Percentiles rank a stretch among this genome's conserved stretches.
Conservation (phyloP, 2,329 filamentous ascomycete genomes). For the Diaporthe ampelina region DNA sequence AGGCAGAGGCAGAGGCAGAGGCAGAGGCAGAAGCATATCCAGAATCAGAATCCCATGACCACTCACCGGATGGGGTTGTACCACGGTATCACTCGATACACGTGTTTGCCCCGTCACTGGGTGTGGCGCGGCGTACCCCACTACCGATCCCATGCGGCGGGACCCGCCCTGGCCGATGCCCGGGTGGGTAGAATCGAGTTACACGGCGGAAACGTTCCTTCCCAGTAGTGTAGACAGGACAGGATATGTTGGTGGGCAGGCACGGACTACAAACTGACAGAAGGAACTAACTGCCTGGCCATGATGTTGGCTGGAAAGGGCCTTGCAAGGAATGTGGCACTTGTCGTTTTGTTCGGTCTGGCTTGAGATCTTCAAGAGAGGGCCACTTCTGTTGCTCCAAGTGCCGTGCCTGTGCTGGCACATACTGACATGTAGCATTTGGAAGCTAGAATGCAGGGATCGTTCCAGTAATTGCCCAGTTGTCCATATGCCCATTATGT, state of each 20-base stretch:
- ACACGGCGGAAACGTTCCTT: slow-evolving; percentile 25
- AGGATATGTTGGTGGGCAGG: no score
- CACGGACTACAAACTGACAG: no score
- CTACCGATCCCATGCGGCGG: background rate
- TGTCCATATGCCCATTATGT: no score
- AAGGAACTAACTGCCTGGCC: background rate
- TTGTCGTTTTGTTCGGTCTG: background rate
- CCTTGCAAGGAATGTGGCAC: no score
- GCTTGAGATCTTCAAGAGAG: no score
- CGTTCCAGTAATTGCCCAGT: no score
- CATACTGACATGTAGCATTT: no score
- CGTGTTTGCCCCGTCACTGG: slow-evolving; percentile 6
- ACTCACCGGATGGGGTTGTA: slow-evolving; percentile 19
- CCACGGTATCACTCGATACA: slow-evolving; percentile 25
- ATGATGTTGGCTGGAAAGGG: no score
- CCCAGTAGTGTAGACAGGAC: no score
- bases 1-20: background rate
- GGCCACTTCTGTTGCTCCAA: no score
- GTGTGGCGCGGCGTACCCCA: slow-evolving; percentile 20
- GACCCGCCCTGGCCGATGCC: background rate
- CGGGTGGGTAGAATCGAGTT: background rate
- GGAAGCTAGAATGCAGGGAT: no score
- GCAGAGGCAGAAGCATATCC: background rate
- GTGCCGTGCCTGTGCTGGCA: no score
- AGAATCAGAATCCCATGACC: slow-evolving; percentile 21